Evolutionary conservation across 208 protist genomes (phyloP).

Genomic region (Phytomonas serpens): DNA sequence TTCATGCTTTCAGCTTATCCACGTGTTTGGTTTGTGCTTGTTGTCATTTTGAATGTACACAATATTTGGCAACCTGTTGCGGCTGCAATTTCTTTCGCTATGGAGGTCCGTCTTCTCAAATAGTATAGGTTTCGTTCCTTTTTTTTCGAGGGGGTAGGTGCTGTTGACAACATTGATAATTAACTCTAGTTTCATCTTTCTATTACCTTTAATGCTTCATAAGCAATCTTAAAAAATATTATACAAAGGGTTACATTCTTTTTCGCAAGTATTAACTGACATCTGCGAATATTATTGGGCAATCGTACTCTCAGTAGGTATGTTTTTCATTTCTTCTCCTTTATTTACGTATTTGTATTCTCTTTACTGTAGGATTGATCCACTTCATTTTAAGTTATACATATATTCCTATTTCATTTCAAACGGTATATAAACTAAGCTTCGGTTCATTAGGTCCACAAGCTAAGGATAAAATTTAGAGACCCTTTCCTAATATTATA

Average conservation of each 20-base stretch:
- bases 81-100: not conserved
- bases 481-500: not conserved
- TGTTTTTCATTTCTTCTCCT: constrained; percentile 15
- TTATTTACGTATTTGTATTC: constrained; percentile 9
- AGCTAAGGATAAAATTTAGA: not conserved
- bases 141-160: not conserved
- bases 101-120: not conserved
- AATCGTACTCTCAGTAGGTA: constrained; percentile 6
- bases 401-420: not conserved
- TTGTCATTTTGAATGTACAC: constrained; percentile 6
- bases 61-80: not conserved
- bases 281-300: not conserved
- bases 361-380: constrained; percentile 5
- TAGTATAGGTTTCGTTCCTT: constrained; percentile 1
- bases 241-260: not conserved
- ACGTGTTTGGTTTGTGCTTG: constrained; percentile 9
- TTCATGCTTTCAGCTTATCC: constrained; percentile 10
- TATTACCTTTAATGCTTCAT: constrained; percentile 6
- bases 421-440: constrained; percentile 8
- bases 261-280: too few species aligned
- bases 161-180: constrained; percentile 8
- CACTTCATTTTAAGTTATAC: not conserved
- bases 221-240: constrained; percentile 5
- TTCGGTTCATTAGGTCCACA: not conserved
- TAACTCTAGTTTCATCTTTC: not conserved